Evolutionary conservation across 2,329 filamentous ascomycete species (phyloP).

Genomic region (Aspergillus viridinutans): DNA sequence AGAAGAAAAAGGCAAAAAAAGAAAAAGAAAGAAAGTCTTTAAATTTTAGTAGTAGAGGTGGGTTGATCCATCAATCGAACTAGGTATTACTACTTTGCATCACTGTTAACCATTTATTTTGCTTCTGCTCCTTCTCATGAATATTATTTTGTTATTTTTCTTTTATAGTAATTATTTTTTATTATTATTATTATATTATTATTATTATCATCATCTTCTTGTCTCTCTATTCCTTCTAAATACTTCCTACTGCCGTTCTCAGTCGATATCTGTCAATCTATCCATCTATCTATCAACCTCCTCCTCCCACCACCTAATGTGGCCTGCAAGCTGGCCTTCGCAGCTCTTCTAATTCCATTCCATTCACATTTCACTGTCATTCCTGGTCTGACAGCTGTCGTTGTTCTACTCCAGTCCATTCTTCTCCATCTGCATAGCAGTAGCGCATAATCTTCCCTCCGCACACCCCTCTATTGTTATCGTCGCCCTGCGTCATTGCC

Average conservation of each 20-base stretch:
- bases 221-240: background rate
- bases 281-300: background rate
- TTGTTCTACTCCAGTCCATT: slow-evolving; percentile 2
- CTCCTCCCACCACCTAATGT: slow-evolving; percentile 1
- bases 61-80: background rate
- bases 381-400: background rate
- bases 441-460: slow-evolving; percentile 4
- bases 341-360: slow-evolving; percentile 4
- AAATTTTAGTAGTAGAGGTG: background rate
- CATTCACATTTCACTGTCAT: background rate
- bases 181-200: no score
- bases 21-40: background rate
- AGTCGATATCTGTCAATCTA: slow-evolving; percentile 2
- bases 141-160: background rate
- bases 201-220: background rate
- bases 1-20: background rate
- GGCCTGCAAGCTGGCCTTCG: slow-evolving; percentile 23
- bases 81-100: background rate
- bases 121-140: background rate
- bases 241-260: background rate
- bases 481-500: slow-evolving; percentile 13
- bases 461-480: slow-evolving; percentile 2
- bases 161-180: background rate
- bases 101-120: background rate
- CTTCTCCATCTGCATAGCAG: background rate